These are phyloP conservation scores for Penicillium sp. DNA, from an alignment of 2,329 filamentous ascomycete genomes.

Conservation along the genomic window DNA sequence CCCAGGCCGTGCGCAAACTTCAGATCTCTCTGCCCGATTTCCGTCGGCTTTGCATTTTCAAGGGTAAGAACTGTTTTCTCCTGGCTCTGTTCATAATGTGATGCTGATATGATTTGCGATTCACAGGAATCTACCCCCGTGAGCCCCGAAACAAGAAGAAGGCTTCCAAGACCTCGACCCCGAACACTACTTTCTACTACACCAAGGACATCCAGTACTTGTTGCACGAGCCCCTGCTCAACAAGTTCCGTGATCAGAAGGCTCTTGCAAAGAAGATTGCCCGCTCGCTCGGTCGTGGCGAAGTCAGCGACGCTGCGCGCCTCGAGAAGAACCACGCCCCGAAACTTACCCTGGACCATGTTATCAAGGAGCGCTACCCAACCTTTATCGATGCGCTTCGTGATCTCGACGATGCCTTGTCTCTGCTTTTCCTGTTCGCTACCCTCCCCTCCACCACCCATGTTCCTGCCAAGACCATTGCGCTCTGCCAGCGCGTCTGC, in stretches of 20 bases:
- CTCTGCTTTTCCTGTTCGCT: slow-evolving; percentile 95
- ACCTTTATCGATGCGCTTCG: slow-evolving; percentile 92
- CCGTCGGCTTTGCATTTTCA: slow-evolving; percentile 98
- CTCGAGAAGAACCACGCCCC: slow-evolving; percentile 90
- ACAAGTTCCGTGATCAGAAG: slow-evolving; percentile 97
- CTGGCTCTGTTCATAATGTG: neutral
- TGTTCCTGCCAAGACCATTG: slow-evolving; percentile 92
- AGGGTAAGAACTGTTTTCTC: slow-evolving; percentile 53
- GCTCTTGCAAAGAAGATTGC: slow-evolving; percentile 96
- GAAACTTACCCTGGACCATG: slow-evolving; percentile 88
- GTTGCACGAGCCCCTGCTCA: slow-evolving; percentile 88
- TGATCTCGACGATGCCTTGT: slow-evolving; percentile 93
- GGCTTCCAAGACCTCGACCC: slow-evolving; percentile 84
- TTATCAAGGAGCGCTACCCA: slow-evolving; percentile 96
- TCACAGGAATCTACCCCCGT: slow-evolving; percentile 81
- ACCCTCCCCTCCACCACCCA: slow-evolving; percentile 87
- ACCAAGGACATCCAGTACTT: slow-evolving; percentile 98
- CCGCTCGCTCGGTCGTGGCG: slow-evolving; percentile 83
- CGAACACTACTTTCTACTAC: slow-evolving; percentile 87
- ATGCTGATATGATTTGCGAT: slow-evolving; percentile 16
- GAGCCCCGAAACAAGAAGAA: slow-evolving; percentile 97
- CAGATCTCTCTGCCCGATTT: slow-evolving; percentile 97
- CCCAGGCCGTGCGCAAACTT: slow-evolving; percentile 94
- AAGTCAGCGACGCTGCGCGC: slow-evolving; percentile 82
- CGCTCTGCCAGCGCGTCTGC: slow-evolving; percentile 86